These are phyloP conservation scores for Leptographium wingfieldii DNA, from an alignment of 2,329 filamentous ascomycete species.

Conservation along the genomic window DNA sequence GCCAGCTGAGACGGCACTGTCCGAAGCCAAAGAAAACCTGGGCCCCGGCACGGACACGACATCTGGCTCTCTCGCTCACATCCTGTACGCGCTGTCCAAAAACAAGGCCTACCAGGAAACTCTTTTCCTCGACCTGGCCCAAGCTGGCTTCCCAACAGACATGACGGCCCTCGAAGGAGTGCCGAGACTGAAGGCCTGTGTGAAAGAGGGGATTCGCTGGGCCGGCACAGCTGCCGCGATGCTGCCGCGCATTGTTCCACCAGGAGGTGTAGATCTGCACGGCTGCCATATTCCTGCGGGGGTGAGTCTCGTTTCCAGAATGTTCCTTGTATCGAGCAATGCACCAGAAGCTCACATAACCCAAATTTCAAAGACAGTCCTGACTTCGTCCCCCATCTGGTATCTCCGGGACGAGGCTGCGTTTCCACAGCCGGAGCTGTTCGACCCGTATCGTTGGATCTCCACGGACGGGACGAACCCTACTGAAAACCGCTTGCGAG, in stretches of 20 bases:
- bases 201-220: slow-evolving; percentile 9
- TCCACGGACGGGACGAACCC: neutral
- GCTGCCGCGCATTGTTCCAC: slow-evolving; percentile 7
- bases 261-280: slow-evolving; percentile 4
- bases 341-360: neutral
- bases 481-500: neutral
- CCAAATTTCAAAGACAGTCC: neutral
- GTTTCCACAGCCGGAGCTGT: slow-evolving; percentile 4
- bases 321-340: neutral
- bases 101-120: slow-evolving; percentile 4
- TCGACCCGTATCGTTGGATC: slow-evolving; percentile 5
- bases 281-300: slow-evolving; percentile 3
- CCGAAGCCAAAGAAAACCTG: slow-evolving; percentile 9
- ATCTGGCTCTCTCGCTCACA: slow-evolving; percentile 5
- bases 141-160: slow-evolving; percentile 4
- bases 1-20: slow-evolving; percentile 1
- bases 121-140: slow-evolving; percentile 1
- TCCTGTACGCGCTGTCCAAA: slow-evolving; percentile 7
- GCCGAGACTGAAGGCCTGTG: slow-evolving; percentile 3
- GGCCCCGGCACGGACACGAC: slow-evolving; percentile 9
- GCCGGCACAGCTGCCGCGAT: slow-evolving; percentile 7
- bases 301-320: neutral
- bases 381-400: slow-evolving; percentile 8
- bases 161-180: slow-evolving; percentile 7
- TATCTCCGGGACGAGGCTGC: slow-evolving; percentile 5